phyloP scores from a whole-genome alignment of 2,329 filamentous ascomycete species.

The Fusarium azukiicola region DNA sequence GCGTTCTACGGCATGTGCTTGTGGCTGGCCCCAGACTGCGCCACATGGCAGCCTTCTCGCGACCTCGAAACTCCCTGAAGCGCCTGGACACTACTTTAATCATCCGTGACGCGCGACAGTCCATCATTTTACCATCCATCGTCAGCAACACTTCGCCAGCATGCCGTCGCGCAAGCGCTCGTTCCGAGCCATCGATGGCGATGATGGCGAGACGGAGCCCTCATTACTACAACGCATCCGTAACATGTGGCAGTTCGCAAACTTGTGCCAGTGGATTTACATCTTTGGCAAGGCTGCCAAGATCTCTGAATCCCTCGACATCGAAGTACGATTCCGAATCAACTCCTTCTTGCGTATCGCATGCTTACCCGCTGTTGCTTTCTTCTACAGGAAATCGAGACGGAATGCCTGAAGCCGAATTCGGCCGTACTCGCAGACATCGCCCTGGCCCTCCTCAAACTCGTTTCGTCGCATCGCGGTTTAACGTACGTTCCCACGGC shows the following conservation, averaged over 20 bases:
- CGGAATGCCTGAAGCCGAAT: constrained; percentile 90
- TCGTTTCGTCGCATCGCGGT: constrained; percentile 95
- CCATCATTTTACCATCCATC: constrained; percentile 28
- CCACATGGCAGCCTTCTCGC: constrained; percentile 49
- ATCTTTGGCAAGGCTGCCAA: constrained; percentile 95
- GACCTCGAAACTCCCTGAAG: constrained; percentile 40
- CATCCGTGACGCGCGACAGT: constrained; percentile 55
- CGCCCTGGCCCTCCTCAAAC: constrained; percentile 93
- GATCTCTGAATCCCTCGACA: constrained; percentile 92
- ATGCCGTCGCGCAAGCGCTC: constrained; percentile 56
- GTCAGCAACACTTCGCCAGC: constrained; percentile 45
- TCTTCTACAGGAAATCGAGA: constrained; percentile 87
- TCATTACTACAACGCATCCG: constrained; percentile 82
- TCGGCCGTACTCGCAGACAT: constrained; percentile 90
- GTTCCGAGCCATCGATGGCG: constrained; percentile 44
- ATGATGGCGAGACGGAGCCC: constrained; percentile 38
- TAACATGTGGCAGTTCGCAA: constrained; percentile 98
- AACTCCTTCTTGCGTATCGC: constrained; percentile 18
- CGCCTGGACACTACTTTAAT: constrained; percentile 43
- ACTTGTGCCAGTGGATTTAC: constrained; percentile 95
- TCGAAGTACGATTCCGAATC: constrained; percentile 83
- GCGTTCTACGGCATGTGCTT: constrained; percentile 48
- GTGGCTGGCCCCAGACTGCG: constrained; percentile 55
- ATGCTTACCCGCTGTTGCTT: constrained; percentile 17
- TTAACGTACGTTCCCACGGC: constrained; percentile 84